Conservation (phyloP, 805 yeast species). For the Debaryomyces tyrocola region DNA sequence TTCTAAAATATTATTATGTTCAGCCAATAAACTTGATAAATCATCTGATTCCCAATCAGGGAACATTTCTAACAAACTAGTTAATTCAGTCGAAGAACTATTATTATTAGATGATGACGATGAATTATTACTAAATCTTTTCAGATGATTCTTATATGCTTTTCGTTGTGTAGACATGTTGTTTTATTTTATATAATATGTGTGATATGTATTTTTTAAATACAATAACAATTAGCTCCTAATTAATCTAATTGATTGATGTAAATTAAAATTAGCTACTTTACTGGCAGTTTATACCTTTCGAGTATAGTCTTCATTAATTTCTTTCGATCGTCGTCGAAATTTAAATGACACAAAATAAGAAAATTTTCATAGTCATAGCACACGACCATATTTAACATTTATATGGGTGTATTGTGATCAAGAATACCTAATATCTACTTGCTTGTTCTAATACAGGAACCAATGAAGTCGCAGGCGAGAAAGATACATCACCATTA, state of each 20-base stretch:
- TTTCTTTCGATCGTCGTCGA: slow-evolving; percentile 4
- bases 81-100: slow-evolving; percentile 31
- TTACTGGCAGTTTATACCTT: background rate
- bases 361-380: slow-evolving; percentile 1
- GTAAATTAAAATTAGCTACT: slow-evolving; percentile 1
- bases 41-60: slow-evolving; percentile 95
- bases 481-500: slow-evolving; percentile 7
- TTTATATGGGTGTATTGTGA: background rate
- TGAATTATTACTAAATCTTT: slow-evolving; percentile 35
- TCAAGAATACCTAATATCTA: background rate
- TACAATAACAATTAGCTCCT: slow-evolving; percentile 2
- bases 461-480: slow-evolving; percentile 20
- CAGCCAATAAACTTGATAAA: slow-evolving; percentile 70
- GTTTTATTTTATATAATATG: slow-evolving; percentile 4
- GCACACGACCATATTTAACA: slow-evolving; percentile 6
- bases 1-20: slow-evolving; percentile 71
- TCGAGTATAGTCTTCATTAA: slow-evolving; percentile 12
- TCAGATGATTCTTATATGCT: slow-evolving; percentile 47
- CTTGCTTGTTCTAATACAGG: slow-evolving; percentile 35
- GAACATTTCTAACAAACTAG: slow-evolving; percentile 79
- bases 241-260: slow-evolving; percentile 5
- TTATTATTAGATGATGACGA: slow-evolving; percentile 6
- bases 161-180: slow-evolving; percentile 33
- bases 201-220: slow-evolving; percentile 4
- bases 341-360: slow-evolving; percentile 6